These are phyloP conservation scores for Magnaporthiopsis incrustans DNA, from an alignment of 2,329 filamentous ascomycete genomes.

Conservation along the genomic window DNA sequence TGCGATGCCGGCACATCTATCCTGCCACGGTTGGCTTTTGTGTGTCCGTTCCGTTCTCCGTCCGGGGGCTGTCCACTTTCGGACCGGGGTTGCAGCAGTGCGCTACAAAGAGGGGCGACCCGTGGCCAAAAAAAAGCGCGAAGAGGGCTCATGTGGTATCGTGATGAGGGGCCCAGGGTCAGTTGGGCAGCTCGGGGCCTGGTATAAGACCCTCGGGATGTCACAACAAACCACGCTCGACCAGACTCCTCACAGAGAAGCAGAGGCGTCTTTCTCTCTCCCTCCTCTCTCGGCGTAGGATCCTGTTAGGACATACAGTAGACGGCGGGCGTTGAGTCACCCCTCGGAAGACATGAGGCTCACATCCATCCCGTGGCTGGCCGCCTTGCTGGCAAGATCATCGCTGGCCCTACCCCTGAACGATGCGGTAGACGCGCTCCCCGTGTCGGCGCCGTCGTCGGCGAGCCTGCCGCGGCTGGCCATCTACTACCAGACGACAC, in stretches of 20 bases:
- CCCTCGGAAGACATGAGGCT: not conserved
- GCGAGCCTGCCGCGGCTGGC: slow-evolving; percentile 36
- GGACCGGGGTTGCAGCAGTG: not conserved
- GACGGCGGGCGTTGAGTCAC: not conserved
- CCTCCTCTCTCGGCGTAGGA: not conserved
- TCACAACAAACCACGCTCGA: not conserved
- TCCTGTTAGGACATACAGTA: not conserved
- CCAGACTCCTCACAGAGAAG: not conserved
- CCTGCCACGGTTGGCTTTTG: too few species aligned
- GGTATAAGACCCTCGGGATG: not conserved
- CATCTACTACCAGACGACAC: slow-evolving; percentile 48
- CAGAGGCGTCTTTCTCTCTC: not conserved
- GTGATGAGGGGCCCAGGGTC: not conserved
- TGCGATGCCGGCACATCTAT: not conserved
- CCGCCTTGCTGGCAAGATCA: not conserved
- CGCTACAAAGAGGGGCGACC: not conserved
- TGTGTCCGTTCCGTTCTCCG: not conserved
- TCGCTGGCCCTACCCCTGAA: not conserved
- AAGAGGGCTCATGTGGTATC: not conserved
- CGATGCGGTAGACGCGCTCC: not conserved
- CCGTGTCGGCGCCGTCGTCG: not conserved
- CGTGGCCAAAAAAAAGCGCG: not conserved
- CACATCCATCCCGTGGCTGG: not conserved
- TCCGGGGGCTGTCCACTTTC: not conserved
- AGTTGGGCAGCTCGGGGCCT: not conserved